phyloP scores from a whole-genome alignment of 768 basidiomycete genomes.

The Russula griseocarnosa region DNA sequence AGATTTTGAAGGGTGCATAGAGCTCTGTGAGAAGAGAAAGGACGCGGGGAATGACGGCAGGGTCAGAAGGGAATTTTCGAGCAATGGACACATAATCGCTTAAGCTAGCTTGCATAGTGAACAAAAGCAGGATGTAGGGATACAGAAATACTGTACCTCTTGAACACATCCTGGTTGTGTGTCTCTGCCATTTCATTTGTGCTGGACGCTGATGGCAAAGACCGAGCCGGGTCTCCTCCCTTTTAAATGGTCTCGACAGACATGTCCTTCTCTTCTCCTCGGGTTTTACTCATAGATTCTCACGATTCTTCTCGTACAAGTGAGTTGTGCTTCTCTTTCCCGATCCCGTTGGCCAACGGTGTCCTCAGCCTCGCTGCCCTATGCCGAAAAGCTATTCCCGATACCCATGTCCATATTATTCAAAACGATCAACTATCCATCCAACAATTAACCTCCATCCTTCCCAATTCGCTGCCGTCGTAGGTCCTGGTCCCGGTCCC shows the following conservation, averaged over 20 bases:
- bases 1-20: constrained; percentile 44
- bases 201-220: neutral
- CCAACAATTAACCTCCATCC: constrained; percentile 47
- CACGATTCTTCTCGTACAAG: constrained; percentile 93
- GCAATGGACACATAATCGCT: constrained; percentile 78
- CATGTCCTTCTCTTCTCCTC: constrained; percentile 38
- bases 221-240: neutral
- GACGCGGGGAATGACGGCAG: constrained; percentile 46
- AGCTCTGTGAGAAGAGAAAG: constrained; percentile 55
- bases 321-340: constrained; percentile 38
- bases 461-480: constrained; percentile 62
- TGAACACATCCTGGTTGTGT: constrained; percentile 15
- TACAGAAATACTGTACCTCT: constrained; percentile 15
- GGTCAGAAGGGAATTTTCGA: constrained; percentile 63
- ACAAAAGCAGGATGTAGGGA: neutral
- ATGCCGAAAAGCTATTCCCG: constrained; percentile 58
- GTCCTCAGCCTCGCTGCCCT: constrained; percentile 57
- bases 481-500: constrained; percentile 81
- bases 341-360: neutral
- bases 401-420: constrained; percentile 61
- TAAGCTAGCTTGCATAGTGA: constrained; percentile 40
- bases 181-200: constrained; percentile 17
- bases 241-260: constrained; percentile 23
- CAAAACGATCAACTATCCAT: constrained; percentile 62
- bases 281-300: constrained; percentile 72